Evolutionary conservation across 352 stramenopile species (phyloP).

Genomic region (Phytopythium cucurbitacearum): DNA sequence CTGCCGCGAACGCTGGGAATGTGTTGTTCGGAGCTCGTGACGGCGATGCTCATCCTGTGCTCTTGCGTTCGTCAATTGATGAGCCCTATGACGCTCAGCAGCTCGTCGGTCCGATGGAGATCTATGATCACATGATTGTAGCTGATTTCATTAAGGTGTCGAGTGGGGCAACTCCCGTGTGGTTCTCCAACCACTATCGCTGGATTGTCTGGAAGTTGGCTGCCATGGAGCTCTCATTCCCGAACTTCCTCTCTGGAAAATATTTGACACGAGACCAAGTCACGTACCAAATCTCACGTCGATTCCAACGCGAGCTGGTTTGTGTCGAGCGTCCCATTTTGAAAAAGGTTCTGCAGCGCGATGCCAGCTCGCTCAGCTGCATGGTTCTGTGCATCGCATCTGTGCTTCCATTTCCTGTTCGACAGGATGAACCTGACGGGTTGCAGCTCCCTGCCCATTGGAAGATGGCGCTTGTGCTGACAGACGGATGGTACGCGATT

Average conservation of each 20-base stretch:
- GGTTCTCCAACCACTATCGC: conserved; percentile 73
- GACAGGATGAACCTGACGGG: background rate
- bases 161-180: conserved; percentile 34
- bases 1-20: conserved; percentile 20
- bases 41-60: background rate
- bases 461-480: conserved; percentile 61
- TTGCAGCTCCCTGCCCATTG: conserved; percentile 35
- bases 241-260: conserved; percentile 40
- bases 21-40: conserved; percentile 22
- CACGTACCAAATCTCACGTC: conserved; percentile 42
- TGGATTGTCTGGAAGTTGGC: conserved; percentile 76
- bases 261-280: conserved; percentile 62
- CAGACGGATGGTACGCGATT: conserved; percentile 70
- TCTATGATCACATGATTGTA: conserved; percentile 33
- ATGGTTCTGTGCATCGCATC: conserved; percentile 64
- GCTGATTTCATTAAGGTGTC: conserved; percentile 19
- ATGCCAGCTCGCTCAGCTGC: conserved; percentile 56
- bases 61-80: conserved; percentile 4
- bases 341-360: conserved; percentile 66
- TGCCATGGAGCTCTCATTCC: conserved; percentile 44
- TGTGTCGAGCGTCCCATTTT: conserved; percentile 46
- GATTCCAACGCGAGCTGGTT: conserved; percentile 52
- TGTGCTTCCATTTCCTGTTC: conserved; percentile 38
- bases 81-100: conserved; percentile 11
- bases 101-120: conserved; percentile 15